Evolutionary conservation across 176 grass and related monocot species (phyloP), one percentile per base, ranked within the genome.

Genomic region (Oryza meyeriana): DNA sequence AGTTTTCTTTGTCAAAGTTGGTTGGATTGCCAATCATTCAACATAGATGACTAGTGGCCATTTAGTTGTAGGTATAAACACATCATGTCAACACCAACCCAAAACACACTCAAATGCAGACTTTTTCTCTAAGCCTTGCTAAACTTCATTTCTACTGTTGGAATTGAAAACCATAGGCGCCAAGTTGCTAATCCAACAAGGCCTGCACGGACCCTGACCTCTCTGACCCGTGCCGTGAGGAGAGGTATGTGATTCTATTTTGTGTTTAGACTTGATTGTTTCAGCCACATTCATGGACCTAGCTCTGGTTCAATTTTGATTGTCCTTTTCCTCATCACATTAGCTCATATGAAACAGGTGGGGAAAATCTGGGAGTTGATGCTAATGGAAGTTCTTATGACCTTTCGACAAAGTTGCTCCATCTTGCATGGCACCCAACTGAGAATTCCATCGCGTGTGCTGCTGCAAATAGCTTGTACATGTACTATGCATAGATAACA

Each of bases 371-470:
- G 71, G 78, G 76, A 66, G 61, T 83, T 3, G 93, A 96, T 55
- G 83, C 80, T 20, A 93, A 80, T 82, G 94, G 90, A 68, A 96
- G 85, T 68, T 77, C 94, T 71, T 79, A 79, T 25, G 94, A 93
- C 72, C 86, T 93, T 24, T 76, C 88, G 52, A 90, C 94, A 75
- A 96, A 96, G 71, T 78, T 96, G 72, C 94, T 96, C 29, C 94
- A 96, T 90, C 76, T 96, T 77, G 94, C 94, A 41, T 96, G 94
- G 94, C 94, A 96, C 76, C 94, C 94, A 58, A 90, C 90, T n/a
- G 94, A 96, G 82, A 91, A 96, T 88, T 96, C 94, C 27, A 91
- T 96, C 2, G 94, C 94, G n/a, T 96, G 94, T 69, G 94, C 90
- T 63, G 94, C 86, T 34, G 88, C 88, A 76, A 96, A 96, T 82